A percentile compares a stretch with the other conserved stretches of the same genome.
Evolutionary conservation across 106 monocot genomes (phyloP).

Genomic region (Vanilla planifolia): DNA sequence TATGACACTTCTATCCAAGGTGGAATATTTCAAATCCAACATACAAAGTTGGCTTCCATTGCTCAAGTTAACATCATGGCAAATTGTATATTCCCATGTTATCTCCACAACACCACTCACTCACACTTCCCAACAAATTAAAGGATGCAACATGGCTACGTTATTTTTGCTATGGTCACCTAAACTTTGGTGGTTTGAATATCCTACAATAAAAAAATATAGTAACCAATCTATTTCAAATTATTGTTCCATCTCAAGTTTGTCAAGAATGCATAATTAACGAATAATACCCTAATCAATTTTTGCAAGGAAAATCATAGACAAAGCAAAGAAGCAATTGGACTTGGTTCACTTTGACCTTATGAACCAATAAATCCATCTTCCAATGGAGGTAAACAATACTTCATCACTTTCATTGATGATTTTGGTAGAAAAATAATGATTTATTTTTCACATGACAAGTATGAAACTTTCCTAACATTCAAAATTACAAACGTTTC

Average conservation of each 20-base stretch:
- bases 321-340: not conserved
- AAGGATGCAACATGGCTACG: not conserved
- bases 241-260: not conserved
- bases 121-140: not conserved
- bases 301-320: not conserved
- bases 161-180: constrained; percentile 6
- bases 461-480: not conserved
- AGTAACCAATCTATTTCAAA: not conserved
- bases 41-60: no score
- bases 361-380: constrained; percentile 4
- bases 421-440: no score
- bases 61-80: constrained; percentile 10
- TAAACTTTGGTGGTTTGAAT: constrained; percentile 1
- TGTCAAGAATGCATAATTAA: constrained; percentile 2
- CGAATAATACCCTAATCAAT: constrained; percentile 5
- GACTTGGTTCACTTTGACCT: constrained; percentile 5
- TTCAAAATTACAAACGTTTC: constrained; percentile 7
- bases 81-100: not conserved
- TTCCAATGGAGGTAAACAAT: constrained; percentile 6
- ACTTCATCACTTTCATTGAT: no score
- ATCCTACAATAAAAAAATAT: constrained; percentile 10
- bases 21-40: no score
- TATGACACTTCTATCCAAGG: no score
- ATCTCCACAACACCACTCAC: constrained; percentile 5
- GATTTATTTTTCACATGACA: constrained; percentile 10